phyloP scores from a whole-genome alignment of 2,329 filamentous ascomycete species.

The Xylaria sp. region DNA sequence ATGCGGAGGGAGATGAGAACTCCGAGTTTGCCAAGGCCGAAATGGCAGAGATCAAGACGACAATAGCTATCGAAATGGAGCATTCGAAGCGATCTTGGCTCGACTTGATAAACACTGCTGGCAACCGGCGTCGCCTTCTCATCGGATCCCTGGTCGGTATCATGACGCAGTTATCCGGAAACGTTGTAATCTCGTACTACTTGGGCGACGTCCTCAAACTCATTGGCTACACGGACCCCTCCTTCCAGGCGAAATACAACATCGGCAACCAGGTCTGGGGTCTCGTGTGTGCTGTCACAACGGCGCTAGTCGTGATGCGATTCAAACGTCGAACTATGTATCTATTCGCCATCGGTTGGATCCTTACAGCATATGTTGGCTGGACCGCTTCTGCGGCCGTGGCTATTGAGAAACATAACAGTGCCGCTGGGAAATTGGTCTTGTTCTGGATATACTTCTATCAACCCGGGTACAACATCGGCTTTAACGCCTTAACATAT shows the following conservation, averaged over 20 bases:
- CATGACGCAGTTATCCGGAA: slow-evolving; percentile 66
- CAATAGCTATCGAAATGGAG: slow-evolving; percentile 57
- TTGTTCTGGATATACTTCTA: slow-evolving; percentile 69
- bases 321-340: slow-evolving; percentile 63
- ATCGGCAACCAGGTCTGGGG: slow-evolving; percentile 61
- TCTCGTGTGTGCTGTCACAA: slow-evolving; percentile 57
- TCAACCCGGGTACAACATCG: slow-evolving; percentile 67
- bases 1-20: slow-evolving; percentile 59
- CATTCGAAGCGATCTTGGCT: slow-evolving; percentile 63
- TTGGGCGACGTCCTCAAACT: slow-evolving; percentile 59
- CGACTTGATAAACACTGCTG: slow-evolving; percentile 62
- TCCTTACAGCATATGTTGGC: slow-evolving; percentile 64
- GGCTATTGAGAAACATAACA: slow-evolving; percentile 45
- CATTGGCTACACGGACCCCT: slow-evolving; percentile 57
- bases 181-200: slow-evolving; percentile 61
- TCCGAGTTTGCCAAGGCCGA: slow-evolving; percentile 61
- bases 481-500: slow-evolving; percentile 70
- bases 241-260: slow-evolving; percentile 58
- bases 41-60: slow-evolving; percentile 66
- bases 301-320: slow-evolving; percentile 57
- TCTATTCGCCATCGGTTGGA: slow-evolving; percentile 61
- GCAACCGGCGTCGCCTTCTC: slow-evolving; percentile 61
- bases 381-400: slow-evolving; percentile 63
- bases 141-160: slow-evolving; percentile 63
- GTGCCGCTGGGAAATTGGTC: slow-evolving; percentile 52